phyloP scores from a whole-genome alignment of 441 rosid genomes.

The Populus hybrid region DNA sequence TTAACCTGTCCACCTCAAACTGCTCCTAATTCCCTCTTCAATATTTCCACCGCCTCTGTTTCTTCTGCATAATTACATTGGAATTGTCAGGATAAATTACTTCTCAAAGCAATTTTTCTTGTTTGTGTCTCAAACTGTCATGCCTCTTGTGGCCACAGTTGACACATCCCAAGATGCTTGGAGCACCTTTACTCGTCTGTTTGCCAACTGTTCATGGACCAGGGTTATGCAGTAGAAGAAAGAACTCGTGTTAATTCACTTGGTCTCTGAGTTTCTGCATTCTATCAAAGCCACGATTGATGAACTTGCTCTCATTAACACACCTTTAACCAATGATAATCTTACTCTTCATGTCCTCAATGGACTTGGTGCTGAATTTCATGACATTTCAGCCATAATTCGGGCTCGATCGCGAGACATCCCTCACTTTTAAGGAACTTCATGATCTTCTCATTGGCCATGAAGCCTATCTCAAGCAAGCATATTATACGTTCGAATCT shows the following conservation, averaged over 20 bases:
- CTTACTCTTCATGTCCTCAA: not conserved
- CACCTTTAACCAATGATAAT: not conserved
- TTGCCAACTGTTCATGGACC: not conserved
- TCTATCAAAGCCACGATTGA: not conserved
- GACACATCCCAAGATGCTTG: not conserved
- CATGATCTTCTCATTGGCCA: not conserved
- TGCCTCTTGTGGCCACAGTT: not conserved
- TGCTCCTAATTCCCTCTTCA: not conserved
- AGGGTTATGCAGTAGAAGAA: not conserved
- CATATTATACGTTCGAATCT: too few species aligned
- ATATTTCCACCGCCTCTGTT: not conserved
- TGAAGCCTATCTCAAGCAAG: not conserved
- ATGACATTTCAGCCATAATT: not conserved
- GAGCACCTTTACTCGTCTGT: not conserved
- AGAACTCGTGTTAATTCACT: not conserved
- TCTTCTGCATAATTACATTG: not conserved
- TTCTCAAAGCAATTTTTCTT: not conserved
- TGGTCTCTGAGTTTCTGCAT: not conserved
- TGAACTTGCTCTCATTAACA: not conserved
- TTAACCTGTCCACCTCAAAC: not conserved
- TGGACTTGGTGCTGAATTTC: not conserved
- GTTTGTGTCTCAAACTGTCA: not conserved
- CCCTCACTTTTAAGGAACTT: not conserved
- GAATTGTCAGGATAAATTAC: not conserved
- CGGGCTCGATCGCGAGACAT: not conserved